These are phyloP conservation scores for Kentomonas sorsogonicus DNA, from an alignment of 208 protist species.

Conservation along the genomic window DNA sequence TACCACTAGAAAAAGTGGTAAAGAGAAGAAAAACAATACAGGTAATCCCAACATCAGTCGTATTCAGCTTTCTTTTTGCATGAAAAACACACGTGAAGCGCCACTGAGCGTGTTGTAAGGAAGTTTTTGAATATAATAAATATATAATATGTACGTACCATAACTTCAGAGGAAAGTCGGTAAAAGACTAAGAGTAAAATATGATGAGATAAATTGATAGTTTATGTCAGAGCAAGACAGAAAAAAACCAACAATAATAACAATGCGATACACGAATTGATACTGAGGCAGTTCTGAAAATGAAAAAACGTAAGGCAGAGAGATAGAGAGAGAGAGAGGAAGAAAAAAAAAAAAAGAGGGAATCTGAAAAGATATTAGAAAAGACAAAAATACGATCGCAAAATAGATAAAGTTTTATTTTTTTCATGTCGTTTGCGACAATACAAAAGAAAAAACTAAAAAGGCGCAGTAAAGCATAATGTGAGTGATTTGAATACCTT, in stretches of 20 bases:
- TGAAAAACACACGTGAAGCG: no score
- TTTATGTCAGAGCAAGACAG: neutral
- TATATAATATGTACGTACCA: no score
- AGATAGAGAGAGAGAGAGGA: neutral
- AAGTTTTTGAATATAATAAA: no score
- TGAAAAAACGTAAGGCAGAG: neutral
- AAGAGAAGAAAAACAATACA: no score
- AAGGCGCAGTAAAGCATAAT: no score
- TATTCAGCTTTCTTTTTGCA: no score
- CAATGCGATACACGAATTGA: neutral
- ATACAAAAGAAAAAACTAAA: no score
- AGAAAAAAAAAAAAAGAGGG: conserved; percentile 6
- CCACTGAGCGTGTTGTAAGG: no score
- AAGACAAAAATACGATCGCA: neutral
- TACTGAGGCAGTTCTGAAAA: neutral
- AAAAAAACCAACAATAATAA: conserved; percentile 1
- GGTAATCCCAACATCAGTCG: no score
- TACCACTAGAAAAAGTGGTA: no score
- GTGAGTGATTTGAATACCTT: neutral
- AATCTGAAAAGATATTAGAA: neutral
- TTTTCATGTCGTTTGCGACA: no score
- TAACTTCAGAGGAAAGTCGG: no score
- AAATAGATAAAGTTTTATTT: conserved; percentile 10
- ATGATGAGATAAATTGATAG: neutral
- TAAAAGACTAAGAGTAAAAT: neutral